These are phyloP conservation scores for Rhodotorula toruloides DNA, from an alignment of 768 basidiomycete genomes.

Conservation along the genomic window DNA sequence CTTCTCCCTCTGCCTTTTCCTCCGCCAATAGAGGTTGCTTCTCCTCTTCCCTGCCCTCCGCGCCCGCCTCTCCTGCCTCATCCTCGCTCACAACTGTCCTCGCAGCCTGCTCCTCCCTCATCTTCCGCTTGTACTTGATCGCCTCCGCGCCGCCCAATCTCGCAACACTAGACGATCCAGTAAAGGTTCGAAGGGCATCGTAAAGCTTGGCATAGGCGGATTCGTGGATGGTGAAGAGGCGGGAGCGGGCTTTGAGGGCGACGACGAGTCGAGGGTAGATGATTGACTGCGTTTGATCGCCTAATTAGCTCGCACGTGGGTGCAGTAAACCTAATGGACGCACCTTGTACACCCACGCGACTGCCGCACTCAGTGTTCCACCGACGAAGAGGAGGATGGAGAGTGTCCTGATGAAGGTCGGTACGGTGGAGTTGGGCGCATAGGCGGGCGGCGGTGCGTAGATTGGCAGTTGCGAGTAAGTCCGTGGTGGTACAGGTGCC, in stretches of 20 bases:
- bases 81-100: not conserved
- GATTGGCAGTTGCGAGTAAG: constrained; percentile 31
- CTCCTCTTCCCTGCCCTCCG: not conserved
- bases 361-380: not conserved
- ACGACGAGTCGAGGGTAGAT: constrained; percentile 28
- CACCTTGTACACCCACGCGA: constrained; percentile 32
- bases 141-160: constrained; percentile 11
- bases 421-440: constrained; percentile 28
- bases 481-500: constrained; percentile 32
- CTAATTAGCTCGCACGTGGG: not conserved
- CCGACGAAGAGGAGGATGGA: constrained; percentile 20
- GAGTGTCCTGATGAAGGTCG: constrained; percentile 19
- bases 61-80: not conserved
- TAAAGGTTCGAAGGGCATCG: not conserved
- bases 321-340: not conserved
- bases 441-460: constrained; percentile 22
- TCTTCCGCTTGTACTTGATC: not conserved
- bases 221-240: constrained; percentile 1
- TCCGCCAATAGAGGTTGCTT: not conserved
- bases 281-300: not conserved
- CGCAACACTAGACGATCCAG: not conserved
- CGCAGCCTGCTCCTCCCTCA: not conserved
- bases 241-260: constrained; percentile 7
- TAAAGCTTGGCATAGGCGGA: not conserved
- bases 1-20: not conserved